Evolutionary conservation across 306 rosid genomes (phyloP).

Genomic region (Cajanus cajan): DNA sequence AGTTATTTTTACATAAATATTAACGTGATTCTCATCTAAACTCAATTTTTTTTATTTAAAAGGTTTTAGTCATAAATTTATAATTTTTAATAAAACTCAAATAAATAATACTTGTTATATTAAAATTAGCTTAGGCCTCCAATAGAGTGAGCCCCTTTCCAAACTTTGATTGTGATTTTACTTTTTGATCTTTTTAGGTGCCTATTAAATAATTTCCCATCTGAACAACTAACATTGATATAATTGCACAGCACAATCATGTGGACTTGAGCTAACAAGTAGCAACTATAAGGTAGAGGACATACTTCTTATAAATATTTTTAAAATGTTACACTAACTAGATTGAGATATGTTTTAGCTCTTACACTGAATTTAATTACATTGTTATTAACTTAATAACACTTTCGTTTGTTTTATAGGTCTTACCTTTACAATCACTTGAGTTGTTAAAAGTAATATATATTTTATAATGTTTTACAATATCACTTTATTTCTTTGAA

Average conservation of each 20-base stretch:
- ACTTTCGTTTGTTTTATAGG: background rate
- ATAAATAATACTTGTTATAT: too few relatives aligned
- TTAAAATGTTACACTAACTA: background rate
- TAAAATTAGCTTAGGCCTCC: too few relatives aligned
- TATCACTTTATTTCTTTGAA: too few relatives aligned
- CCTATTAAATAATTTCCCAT: background rate
- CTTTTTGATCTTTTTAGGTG: background rate
- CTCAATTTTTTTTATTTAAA: too few relatives aligned
- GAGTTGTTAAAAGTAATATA: background rate
- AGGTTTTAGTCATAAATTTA: too few relatives aligned
- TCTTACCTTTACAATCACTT: background rate
- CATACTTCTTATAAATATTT: background rate
- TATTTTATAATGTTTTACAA: background rate
- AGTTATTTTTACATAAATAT: too few relatives aligned
- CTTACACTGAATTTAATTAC: background rate
- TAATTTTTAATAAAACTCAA: too few relatives aligned
- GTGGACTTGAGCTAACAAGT: background rate
- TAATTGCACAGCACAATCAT: background rate
- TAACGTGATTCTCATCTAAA: too few relatives aligned
- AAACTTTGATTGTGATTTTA: background rate
- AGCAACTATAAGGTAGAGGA: background rate
- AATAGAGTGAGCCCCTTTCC: background rate
- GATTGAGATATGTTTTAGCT: background rate
- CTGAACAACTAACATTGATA: background rate
- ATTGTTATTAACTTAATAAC: background rate